Base-by-base conservation (phyloP, 257 asterid genomes). In the Solanum sejunctum region DNA sequence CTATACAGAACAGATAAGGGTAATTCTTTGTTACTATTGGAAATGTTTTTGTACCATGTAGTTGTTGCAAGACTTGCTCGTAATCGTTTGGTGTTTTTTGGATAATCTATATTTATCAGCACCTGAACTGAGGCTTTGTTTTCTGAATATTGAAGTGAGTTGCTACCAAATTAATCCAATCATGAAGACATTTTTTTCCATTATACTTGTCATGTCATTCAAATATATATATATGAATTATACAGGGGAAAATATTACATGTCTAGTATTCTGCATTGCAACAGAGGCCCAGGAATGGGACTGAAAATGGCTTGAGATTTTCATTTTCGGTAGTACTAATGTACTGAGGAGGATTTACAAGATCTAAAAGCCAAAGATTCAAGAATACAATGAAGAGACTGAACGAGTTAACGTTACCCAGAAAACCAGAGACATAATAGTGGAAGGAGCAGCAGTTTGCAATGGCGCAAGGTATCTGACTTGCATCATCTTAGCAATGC, bases 361-460 rank as follows among this genome's bases (percentile, higher is more conserved):
- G 18, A 61, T 49, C 16, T 7, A 75, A 8, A 75, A 49, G 61
- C 45, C 61, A 78, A 52, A 39, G 39, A 80, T 36, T 54, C 72
- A 41, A 80, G 72, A 85, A 71, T 69, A 81, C 83, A 57, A 81
- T 67, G 78, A 67, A 17, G 85, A 81, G 57, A 81, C 47, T 15
- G 85, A 81, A 7, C 6, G 73, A 55, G 83, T 85, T 67, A 85
- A 81, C 36, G 23, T 83, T 43, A 85, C 83, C 87, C 87, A 85
- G 45, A 80, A 85, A 55, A 85, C 56, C 52, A 81, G 80, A 20
- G 87, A 60, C 56, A 45, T 85, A 49, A 55, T 55, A 61, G 64
- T 52, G 51, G 71, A 81, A 43, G 82, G 64, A 6, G 45, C 82
- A 6, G 45, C 82, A 52, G 56, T 32, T 67, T 80, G 82, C 80